Percentiles rank a stretch among this genome's conserved stretches.
phyloP scores from a whole-genome alignment of 2,329 filamentous ascomycete species.

The Botrytis fragariae region DNA sequence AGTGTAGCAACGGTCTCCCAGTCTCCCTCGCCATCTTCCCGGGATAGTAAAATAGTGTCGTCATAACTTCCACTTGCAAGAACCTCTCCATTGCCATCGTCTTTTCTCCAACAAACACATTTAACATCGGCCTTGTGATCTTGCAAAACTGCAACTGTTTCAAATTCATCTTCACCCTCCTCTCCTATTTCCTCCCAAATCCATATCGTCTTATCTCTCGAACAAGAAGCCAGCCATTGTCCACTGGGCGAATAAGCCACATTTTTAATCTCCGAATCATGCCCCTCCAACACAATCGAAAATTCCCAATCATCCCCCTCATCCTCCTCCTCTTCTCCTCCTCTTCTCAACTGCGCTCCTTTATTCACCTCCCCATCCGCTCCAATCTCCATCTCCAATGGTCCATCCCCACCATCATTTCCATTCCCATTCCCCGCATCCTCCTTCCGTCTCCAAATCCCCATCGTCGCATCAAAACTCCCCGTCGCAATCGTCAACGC shows the following conservation, averaged over 20 bases:
- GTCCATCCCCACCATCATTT: constrained; percentile 26
- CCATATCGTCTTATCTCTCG: constrained; percentile 92
- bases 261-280: constrained; percentile 89
- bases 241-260: constrained; percentile 73
- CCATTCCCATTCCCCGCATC: constrained; percentile 37
- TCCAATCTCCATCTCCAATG: constrained; percentile 47
- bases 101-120: constrained; percentile 86
- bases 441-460: constrained; percentile 66
- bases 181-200: constrained; percentile 90
- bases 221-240: constrained; percentile 82
- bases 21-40: constrained; percentile 80
- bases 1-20: constrained; percentile 88
- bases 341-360: constrained; percentile 28
- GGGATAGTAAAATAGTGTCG: constrained; percentile 81
- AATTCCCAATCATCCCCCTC: constrained; percentile 84
- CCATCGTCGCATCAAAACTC: constrained; percentile 90
- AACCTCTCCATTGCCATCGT: constrained; percentile 62
- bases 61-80: constrained; percentile 93
- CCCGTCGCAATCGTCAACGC: constrained; percentile 84
- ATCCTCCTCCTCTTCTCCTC: constrained; percentile 42
- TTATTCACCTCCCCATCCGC: constrained; percentile 24
- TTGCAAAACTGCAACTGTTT: constrained; percentile 90
- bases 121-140: constrained; percentile 97
- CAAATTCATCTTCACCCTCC: constrained; percentile 88
- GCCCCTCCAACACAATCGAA: constrained; percentile 86